Evolutionary conservation across 805 yeast species (phyloP).

Genomic region (Candida tammaniensis): DNA sequence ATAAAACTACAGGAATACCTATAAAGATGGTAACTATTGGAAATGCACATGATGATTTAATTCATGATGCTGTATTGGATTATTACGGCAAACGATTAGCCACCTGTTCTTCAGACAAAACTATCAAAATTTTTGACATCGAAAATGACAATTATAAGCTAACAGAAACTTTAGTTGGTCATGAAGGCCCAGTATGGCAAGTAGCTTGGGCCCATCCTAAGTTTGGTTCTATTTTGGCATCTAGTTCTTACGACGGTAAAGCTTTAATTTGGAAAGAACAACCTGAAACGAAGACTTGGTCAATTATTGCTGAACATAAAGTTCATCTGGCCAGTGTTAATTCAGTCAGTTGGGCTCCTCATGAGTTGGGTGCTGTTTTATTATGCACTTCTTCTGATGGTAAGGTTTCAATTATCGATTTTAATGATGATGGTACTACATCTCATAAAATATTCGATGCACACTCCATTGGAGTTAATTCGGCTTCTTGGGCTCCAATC

Average conservation of each 20-base stretch:
- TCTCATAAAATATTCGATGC: conserved; percentile 67
- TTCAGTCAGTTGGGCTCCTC: conserved; percentile 96
- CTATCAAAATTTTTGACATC: conserved; percentile 90
- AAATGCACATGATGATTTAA: conserved; percentile 88
- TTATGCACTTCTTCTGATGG: conserved; percentile 94
- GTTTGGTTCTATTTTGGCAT: conserved; percentile 91
- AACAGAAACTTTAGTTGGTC: conserved; percentile 83
- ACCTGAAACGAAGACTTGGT: conserved; percentile 79
- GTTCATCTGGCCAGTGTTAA: conserved; percentile 94
- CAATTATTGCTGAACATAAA: conserved; percentile 79
- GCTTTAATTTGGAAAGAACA: conserved; percentile 91
- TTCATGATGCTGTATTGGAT: conserved; percentile 96
- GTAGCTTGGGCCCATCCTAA: conserved; percentile 99
- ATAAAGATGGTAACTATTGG: conserved; percentile 80
- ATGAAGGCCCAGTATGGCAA: conserved; percentile 99
- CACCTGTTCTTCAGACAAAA: conserved; percentile 92
- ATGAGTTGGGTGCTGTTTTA: conserved; percentile 90
- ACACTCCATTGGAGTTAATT: conserved; percentile 90
- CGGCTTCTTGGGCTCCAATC: conserved; percentile 93
- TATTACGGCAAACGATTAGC: conserved; percentile 96
- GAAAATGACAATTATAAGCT: conserved; percentile 81
- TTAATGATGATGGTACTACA: conserved; percentile 82
- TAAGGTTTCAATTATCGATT: conserved; percentile 83
- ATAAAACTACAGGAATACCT: too few relatives aligned
- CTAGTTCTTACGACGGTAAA: conserved; percentile 93